These are phyloP conservation scores for Neoarthrinium moseri DNA, from an alignment of 2,329 filamentous ascomycete genomes.

Conservation along the genomic window DNA sequence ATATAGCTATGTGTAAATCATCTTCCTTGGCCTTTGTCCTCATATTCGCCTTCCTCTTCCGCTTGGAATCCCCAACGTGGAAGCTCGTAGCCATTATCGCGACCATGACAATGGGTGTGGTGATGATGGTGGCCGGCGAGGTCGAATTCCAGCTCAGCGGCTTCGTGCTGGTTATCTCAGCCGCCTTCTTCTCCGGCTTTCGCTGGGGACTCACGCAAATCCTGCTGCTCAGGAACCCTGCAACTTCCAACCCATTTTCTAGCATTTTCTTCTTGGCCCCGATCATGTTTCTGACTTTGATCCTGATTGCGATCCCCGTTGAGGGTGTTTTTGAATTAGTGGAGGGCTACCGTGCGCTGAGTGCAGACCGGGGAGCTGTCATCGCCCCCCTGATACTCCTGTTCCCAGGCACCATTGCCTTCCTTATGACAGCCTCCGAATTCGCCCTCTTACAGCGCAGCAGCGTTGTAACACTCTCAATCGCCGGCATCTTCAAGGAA, in stretches of 20 bases:
- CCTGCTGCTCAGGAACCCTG: constrained; percentile 86
- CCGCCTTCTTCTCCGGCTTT: constrained; percentile 94
- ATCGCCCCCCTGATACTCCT: constrained; percentile 72
- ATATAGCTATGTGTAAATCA: constrained; percentile 91
- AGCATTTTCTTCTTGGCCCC: constrained; percentile 98
- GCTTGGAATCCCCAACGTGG: constrained; percentile 83
- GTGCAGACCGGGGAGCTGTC: constrained; percentile 64
- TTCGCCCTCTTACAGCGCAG: constrained; percentile 94
- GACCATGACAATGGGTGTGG: constrained; percentile 87
- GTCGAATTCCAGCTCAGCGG: constrained; percentile 83
- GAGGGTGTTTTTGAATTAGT: constrained; percentile 73
- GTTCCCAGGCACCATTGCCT: constrained; percentile 88
- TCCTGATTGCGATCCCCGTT: constrained; percentile 78
- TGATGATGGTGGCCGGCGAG: constrained; percentile 98
- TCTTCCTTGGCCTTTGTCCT: constrained; percentile 94
- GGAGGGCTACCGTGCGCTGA: constrained; percentile 63
- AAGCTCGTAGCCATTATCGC: constrained; percentile 84
- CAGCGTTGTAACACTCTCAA: constrained; percentile 91
- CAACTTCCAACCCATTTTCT: constrained; percentile 93
- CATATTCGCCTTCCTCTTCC: constrained; percentile 90
- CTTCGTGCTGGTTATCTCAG: constrained; percentile 88
- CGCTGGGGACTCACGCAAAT: constrained; percentile 99
- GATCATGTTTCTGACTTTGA: constrained; percentile 86
- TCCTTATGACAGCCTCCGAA: constrained; percentile 94
- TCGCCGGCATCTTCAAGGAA: constrained; percentile 98